Base-by-base conservation (phyloP, 345 rosid species). In the Cardiospermum halicacabum region DNA sequence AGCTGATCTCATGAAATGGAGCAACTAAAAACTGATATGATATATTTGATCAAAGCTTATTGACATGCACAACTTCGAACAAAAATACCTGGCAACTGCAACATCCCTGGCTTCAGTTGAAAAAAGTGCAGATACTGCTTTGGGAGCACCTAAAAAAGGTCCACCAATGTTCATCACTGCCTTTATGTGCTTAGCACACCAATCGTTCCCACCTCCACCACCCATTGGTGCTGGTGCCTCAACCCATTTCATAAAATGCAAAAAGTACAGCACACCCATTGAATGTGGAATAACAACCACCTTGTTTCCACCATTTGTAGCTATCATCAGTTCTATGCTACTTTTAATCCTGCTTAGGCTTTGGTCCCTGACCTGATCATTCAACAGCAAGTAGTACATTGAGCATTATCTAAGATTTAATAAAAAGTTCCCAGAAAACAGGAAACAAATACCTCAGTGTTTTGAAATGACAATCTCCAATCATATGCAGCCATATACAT, bases 401-500 rank as follows among this genome's bases (percentile, higher is more conserved):
- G n/a, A n/a, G 19, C 24, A 36, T 26, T 49, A 50, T 15, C 25
- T 8, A 47, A 59, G n/a, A 47, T 49, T 4, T 4, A 48, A 10
- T 11, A 61, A 39, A 32, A 53, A 25, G 32, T 49, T n/a, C 43
- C 28, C 9, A n/a, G 19, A 16, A 5, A 16, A 16, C 51, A 24
- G 6, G 32, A 62, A 62, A 58, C 26, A 3, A n/a, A 58, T 64
- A 86, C 92, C 92, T 86, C 89, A 57, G 87, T 86, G 58, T 80
- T 80, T 70, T 86, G 89, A 74, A 86, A 86, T 48, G 92, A 84
- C 18, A 86, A 21, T 65, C 92, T 82, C 92, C 92, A 86, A 65
- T 86, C 92, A 82, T 80, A 86, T 56, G 92, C 71, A 59, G 92
- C 92, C 92, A 86, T 86, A 32, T 86, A 86, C 92, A 86, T 84